Evolutionary conservation across 129 eudicot genomes (phyloP), one percentile per base, ranked within the genome.

Genomic region (Pulicaria dysenterica): DNA sequence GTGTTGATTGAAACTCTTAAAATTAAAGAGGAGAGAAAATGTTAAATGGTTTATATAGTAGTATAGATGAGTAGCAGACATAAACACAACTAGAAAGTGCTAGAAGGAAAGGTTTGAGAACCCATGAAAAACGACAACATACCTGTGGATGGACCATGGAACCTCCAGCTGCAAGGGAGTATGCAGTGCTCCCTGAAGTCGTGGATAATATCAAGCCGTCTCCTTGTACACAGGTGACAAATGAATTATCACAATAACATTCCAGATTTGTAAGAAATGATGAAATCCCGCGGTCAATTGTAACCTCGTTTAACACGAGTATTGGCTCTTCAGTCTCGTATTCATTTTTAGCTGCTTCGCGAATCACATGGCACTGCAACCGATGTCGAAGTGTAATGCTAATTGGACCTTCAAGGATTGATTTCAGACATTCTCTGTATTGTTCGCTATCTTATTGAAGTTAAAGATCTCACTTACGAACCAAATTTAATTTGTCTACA

Each of bases 81-180:
- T 2, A 59, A 59, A 34, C 10, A 59, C 19, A 24, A 24, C 53
- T n/a, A 8, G 49, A 4, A 37, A 60, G 38, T 64, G 69, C 17
- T 16, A 5, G 9, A 64, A 45, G 42, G 63, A 4, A 10, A 70
- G 16, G 7, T 17, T 19, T 43, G 58, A 70, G 65, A 44, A 72
- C 11, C 45, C 19, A 3, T 60, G 77, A 13, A 73, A 14, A 34
- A 73, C 16, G 15, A 13, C 31, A 37, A 78, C 71, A 16, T 82
- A 94, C 97, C 91, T 88, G 99, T 43, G 99, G 99, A 83, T 90
- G 99, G 40, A 94, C 97, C 97, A 94, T 90, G 42, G 99, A 94
- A 41, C 99, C 97, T 46, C 99, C 99, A 70, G 99, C 97, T 8
- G 99, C 99, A 50, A 90, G 85, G 48, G 99, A 94, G 83, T 94